phyloP scores from a whole-genome alignment of 2,329 filamentous ascomycete species.

The Elsinoe perseae region DNA sequence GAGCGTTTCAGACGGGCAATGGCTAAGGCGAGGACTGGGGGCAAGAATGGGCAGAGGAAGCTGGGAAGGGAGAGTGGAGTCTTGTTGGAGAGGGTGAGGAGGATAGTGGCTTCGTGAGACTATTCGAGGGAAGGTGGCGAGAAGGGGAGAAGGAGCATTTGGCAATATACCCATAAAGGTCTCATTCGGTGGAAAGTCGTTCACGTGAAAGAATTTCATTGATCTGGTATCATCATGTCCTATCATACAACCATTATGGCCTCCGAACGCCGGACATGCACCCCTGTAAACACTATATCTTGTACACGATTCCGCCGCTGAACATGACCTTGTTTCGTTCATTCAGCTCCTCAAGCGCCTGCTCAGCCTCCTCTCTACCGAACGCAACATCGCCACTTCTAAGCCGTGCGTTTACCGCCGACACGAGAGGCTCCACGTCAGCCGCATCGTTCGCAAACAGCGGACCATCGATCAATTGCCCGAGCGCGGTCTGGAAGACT shows the following conservation, averaged over 20 bases:
- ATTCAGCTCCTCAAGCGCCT: constrained; percentile 72
- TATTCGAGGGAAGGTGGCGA: too few species aligned
- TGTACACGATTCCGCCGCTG: constrained; percentile 43
- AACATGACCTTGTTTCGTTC: constrained; percentile 83
- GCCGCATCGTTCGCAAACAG: constrained; percentile 86
- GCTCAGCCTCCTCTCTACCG: constrained; percentile 61
- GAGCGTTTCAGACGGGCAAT: constrained; percentile 63
- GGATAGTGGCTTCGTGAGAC: constrained; percentile 49
- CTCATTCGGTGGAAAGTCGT: too few species aligned
- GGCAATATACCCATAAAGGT: too few species aligned
- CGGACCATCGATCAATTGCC: constrained; percentile 69
- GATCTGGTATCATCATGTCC: constrained; percentile 12
- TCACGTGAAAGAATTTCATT: constrained; percentile 4
- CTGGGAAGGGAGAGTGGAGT: constrained; percentile 73
- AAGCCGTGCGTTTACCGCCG: constrained; percentile 69
- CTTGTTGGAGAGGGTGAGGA: constrained; percentile 69
- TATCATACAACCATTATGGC: constrained; percentile 6
- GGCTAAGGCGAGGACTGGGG: constrained; percentile 53
- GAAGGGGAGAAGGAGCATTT: not conserved
- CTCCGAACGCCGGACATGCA: not conserved
- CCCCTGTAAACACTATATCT: constrained; percentile 24
- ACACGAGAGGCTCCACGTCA: constrained; percentile 63
- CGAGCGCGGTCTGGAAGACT: constrained; percentile 71
- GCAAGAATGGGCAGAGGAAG: constrained; percentile 65
- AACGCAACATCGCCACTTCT: constrained; percentile 55